Evolutionary conservation across 345 rosid species (phyloP), one percentile per base, ranked within the genome.

Genomic region (Syzygium jambos): DNA sequence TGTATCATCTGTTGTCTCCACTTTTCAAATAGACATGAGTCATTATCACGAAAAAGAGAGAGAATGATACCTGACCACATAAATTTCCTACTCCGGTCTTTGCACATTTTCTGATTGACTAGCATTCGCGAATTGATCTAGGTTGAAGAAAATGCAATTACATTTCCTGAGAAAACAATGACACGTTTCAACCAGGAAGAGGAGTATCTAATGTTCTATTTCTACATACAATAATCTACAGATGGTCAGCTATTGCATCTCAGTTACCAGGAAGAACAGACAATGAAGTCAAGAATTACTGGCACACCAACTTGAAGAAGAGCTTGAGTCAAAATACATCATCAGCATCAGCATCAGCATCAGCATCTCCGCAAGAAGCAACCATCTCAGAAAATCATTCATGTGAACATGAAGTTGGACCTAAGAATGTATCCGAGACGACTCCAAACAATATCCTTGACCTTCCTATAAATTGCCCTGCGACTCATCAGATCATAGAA

Each of bases 221-320:
- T 22, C n/a, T 78, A 84, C 38, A 43, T 88, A 41, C 11, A 34
- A 73, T 73, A 34, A 9, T 2, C 29, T 86, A 78, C 91, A 93
- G 95, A 88, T 94, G 95, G 96, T 91, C 96, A 10, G 88, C 93
- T 17, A 94, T 94, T 87, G 95, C 96, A 49, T 90, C 95, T 9
- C 53, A 92, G 83, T 90, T 94, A 85, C 96, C 94, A 0, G 95
- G 95, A 61, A 89, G 96, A 90, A 91, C 94, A 3, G 96, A 93
- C 89, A 93, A 92, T 52, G 96, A 93, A 85, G 91, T 94, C 19
- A 94, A 94, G 89, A 94, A 94, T 89, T 90, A 93, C 82, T 94
- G 96, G 96, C 96, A 94, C 89, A 90, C 96, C 61, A 86, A 86
- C 78, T 91, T 94, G 77, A 94, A 91, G 91, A 94, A 92, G 86